phyloP scores from a whole-genome alignment of 306 rosid species.

The Hylodesmum podocarpum region DNA sequence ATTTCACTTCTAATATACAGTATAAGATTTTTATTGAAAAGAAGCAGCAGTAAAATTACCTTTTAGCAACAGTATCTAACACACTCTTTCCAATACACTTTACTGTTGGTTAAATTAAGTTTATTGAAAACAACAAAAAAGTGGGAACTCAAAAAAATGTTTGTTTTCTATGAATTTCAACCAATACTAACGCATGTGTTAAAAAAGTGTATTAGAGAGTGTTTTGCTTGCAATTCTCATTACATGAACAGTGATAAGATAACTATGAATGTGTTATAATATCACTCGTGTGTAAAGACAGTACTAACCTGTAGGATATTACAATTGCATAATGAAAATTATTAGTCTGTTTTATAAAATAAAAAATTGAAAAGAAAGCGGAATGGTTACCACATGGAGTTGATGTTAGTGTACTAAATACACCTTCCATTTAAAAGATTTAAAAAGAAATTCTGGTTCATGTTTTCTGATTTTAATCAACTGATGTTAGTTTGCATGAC shows the following conservation, averaged over 20 bases:
- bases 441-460: not conserved
- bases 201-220: no score
- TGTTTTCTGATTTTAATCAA: slow-evolving; percentile 7
- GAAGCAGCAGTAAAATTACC: not conserved
- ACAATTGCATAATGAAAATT: not conserved
- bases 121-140: no score
- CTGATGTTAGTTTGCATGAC: slow-evolving; percentile 4
- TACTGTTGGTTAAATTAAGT: no score
- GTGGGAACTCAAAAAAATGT: no score
- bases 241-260: not conserved
- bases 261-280: not conserved
- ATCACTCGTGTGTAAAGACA: not conserved
- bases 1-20: not conserved
- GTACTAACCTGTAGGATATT: slow-evolving; percentile 2
- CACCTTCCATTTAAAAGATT: not conserved
- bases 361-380: not conserved
- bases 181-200: no score
- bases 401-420: not conserved
- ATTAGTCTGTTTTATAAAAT: not conserved
- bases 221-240: no score
- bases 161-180: no score
- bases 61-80: no score
- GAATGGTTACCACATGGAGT: not conserved
- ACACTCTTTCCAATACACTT: no score
- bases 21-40: not conserved